phyloP scores from a whole-genome alignment of 1,284 basidiomycete genomes.

The Ceratobasidium sp. region DNA sequence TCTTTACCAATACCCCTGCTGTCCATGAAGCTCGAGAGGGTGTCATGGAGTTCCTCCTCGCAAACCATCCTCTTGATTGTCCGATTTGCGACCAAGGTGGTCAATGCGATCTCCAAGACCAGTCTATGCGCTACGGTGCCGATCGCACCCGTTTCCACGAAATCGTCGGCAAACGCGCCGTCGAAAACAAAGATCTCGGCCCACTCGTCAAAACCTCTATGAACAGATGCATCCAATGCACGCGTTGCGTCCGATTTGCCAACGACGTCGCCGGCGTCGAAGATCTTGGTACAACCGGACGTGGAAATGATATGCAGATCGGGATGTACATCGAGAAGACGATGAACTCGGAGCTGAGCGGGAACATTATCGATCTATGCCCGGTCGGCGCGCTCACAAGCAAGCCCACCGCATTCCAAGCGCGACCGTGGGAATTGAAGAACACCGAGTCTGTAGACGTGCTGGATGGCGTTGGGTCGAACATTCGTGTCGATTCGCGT shows the following conservation, averaged over 20 bases:
- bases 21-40: constrained; percentile 97
- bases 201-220: constrained; percentile 99
- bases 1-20: constrained; percentile 94
- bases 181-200: constrained; percentile 98
- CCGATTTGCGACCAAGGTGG: constrained; percentile 98
- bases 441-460: constrained; percentile 98
- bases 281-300: constrained; percentile 95
- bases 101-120: constrained; percentile 99
- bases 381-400: constrained; percentile 97
- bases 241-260: constrained; percentile 97
- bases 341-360: constrained; percentile 97
- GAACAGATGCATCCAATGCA: constrained; percentile 99
- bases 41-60: constrained; percentile 98
- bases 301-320: constrained; percentile 98
- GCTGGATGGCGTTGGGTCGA: constrained; percentile 97
- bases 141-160: constrained; percentile 99
- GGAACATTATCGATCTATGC: constrained; percentile 97
- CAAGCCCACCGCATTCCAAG: constrained; percentile 98
- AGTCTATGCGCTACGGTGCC: constrained; percentile 98
- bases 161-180: constrained; percentile 96
- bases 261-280: constrained; percentile 99
- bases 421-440: constrained; percentile 98
- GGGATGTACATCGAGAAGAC: constrained; percentile 98
- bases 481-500: constrained; percentile 96
- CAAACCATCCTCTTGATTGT: constrained; percentile 98